These are phyloP conservation scores for Yarrowia phangngaensis DNA, from an alignment of 805 yeast species.

Conservation along the genomic window DNA sequence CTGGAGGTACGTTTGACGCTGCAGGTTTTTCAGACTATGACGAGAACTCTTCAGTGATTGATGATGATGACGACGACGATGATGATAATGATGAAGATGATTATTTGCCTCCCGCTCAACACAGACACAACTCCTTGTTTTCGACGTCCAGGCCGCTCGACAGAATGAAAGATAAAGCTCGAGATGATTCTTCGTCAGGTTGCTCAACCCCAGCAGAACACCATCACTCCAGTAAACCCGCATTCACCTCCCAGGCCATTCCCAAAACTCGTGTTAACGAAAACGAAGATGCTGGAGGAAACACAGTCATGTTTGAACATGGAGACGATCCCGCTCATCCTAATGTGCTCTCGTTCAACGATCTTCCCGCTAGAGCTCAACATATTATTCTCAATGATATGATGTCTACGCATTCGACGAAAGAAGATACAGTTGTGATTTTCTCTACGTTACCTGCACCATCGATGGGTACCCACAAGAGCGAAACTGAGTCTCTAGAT, in stretches of 20 bases:
- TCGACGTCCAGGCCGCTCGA: slow-evolving; percentile 16
- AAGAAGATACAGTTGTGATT: slow-evolving; percentile 59
- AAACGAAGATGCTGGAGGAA: slow-evolving; percentile 35
- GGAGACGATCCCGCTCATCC: slow-evolving; percentile 23
- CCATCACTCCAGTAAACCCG: slow-evolving; percentile 33
- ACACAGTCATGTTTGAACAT: slow-evolving; percentile 35
- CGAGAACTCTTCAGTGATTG: slow-evolving; percentile 30
- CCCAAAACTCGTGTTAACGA: slow-evolving; percentile 37
- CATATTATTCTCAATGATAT: slow-evolving; percentile 83
- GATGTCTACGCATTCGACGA: slow-evolving; percentile 60
- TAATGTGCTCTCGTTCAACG: slow-evolving; percentile 57
- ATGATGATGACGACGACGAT: slow-evolving; percentile 33
- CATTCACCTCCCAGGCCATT: slow-evolving; percentile 37
- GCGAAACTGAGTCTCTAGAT: slow-evolving; percentile 62
- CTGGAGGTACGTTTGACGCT: slow-evolving; percentile 33
- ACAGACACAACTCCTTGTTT: slow-evolving; percentile 27
- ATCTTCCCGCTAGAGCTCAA: slow-evolving; percentile 87
- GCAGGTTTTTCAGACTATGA: slow-evolving; percentile 29
- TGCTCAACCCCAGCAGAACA: slow-evolving; percentile 4
- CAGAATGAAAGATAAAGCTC: slow-evolving; percentile 8
- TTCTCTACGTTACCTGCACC: slow-evolving; percentile 93
- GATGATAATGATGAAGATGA: slow-evolving; percentile 36
- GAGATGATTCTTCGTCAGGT: slow-evolving; percentile 15
- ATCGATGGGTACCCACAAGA: slow-evolving; percentile 70
- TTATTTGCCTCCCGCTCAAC: slow-evolving; percentile 32